Conservation (phyloP, 2,329 filamentous ascomycete species). For the Aureobasidium sp. region DNA sequence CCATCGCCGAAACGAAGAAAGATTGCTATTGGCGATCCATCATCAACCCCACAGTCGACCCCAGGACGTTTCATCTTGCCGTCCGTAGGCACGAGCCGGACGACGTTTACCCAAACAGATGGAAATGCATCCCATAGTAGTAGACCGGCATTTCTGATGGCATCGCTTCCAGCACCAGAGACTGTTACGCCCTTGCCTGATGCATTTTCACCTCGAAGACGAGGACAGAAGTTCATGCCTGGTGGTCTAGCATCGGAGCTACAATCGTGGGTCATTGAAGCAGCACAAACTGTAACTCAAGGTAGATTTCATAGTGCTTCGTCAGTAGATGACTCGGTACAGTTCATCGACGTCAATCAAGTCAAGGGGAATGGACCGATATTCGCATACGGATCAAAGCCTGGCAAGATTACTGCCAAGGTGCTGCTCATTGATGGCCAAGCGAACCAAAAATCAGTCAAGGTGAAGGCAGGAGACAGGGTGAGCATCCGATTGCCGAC, state of each 20-base stretch:
- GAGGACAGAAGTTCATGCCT: slow-evolving; percentile 42
- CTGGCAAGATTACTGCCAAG: slow-evolving; percentile 16
- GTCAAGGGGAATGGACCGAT: slow-evolving; percentile 10
- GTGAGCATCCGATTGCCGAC: slow-evolving; percentile 34
- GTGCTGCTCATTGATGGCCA: slow-evolving; percentile 21
- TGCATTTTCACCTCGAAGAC: slow-evolving; percentile 48
- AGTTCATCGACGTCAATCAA: slow-evolving; percentile 20
- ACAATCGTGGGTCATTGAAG: slow-evolving; percentile 46
- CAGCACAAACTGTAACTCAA: slow-evolving; percentile 25
- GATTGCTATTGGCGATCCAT: slow-evolving; percentile 16
- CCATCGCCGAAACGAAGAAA: slow-evolving; percentile 27
- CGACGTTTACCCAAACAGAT: neutral
- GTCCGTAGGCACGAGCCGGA: neutral
- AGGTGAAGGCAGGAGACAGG: slow-evolving; percentile 24
- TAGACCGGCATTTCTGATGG: slow-evolving; percentile 35
- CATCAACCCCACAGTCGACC: slow-evolving; percentile 15
- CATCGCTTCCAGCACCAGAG: slow-evolving; percentile 27
- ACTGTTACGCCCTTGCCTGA: slow-evolving; percentile 39
- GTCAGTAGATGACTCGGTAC: slow-evolving; percentile 22
- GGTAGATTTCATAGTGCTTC: slow-evolving; percentile 22
- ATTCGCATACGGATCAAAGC: slow-evolving; percentile 18
- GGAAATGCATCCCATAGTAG: slow-evolving; percentile 19
- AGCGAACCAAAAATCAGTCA: slow-evolving; percentile 21
- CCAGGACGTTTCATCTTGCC: slow-evolving; percentile 13
- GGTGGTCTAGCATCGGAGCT: slow-evolving; percentile 45